Conservation (phyloP, 805 yeast species). For the Peterozyma xylosa region DNA sequence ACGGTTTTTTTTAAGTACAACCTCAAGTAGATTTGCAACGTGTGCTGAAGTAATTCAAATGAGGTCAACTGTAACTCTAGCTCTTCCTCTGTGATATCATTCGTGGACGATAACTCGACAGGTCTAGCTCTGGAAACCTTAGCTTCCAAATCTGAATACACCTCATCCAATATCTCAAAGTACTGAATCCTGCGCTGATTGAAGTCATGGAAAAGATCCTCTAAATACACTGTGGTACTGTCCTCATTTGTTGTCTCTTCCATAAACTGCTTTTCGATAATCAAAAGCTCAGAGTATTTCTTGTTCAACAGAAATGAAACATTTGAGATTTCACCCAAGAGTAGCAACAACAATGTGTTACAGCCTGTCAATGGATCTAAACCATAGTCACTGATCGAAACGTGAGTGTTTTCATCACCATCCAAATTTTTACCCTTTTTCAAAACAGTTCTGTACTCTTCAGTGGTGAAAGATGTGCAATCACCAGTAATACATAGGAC, state of each 20-base stretch:
- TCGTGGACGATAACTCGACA: not conserved
- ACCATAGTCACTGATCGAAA: not conserved
- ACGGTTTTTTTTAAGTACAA: not conserved
- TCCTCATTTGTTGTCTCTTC: no score
- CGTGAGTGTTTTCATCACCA: not conserved
- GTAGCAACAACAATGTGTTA: not conserved
- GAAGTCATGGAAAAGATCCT: not conserved
- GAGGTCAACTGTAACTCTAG: not conserved
- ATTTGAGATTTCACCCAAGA: not conserved
- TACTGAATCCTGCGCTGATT: not conserved
- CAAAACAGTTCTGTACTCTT: not conserved
- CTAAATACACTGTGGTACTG: no score
- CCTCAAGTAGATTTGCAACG: not conserved
- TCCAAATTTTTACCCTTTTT: not conserved
- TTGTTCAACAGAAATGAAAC: not conserved
- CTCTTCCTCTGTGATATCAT: not conserved
- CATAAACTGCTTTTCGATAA: no score
- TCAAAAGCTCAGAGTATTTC: not conserved
- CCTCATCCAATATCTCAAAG: not conserved
- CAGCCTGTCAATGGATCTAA: not conserved
- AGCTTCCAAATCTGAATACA: not conserved
- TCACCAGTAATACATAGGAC: not conserved
- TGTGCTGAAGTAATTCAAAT: not conserved
- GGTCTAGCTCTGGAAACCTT: not conserved
- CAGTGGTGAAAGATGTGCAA: not conserved